Evolutionary conservation across 116 monocot species (phyloP).

Genomic region (Phalaenopsis hybrid): DNA sequence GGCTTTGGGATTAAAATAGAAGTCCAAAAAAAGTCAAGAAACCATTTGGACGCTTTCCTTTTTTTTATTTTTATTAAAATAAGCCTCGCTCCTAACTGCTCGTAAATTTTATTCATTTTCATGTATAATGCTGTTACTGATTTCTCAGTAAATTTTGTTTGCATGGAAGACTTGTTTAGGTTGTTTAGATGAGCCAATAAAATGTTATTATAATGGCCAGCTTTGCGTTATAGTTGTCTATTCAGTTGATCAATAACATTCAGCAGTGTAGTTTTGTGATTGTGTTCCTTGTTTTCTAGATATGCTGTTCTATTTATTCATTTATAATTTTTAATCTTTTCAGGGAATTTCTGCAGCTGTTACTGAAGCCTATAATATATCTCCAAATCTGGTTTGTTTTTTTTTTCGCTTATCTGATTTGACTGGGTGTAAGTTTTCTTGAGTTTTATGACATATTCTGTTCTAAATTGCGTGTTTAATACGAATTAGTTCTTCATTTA

Average conservation of each 20-base stretch:
- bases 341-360: constrained; percentile 67
- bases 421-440: no score
- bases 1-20: no score
- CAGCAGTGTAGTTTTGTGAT: neutral
- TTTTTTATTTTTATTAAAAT: neutral
- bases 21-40: no score
- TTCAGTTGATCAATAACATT: neutral
- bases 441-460: no score
- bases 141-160: neutral
- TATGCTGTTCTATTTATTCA: neutral
- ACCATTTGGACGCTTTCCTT: no score
- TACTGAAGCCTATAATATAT: constrained; percentile 73
- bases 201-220: neutral
- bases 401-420: neutral
- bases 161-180: neutral
- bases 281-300: neutral
- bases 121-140: neutral
- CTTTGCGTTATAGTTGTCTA: neutral
- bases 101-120: neutral
- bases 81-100: neutral
- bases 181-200: neutral
- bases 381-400: constrained; percentile 71
- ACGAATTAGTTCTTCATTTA: neutral
- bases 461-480: neutral
- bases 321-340: constrained; percentile 15